Percentiles rank a stretch among this genome's conserved stretches.
These are phyloP conservation scores for Pichia exigua DNA, from an alignment of 805 yeast genomes.

Conservation along the genomic window DNA sequence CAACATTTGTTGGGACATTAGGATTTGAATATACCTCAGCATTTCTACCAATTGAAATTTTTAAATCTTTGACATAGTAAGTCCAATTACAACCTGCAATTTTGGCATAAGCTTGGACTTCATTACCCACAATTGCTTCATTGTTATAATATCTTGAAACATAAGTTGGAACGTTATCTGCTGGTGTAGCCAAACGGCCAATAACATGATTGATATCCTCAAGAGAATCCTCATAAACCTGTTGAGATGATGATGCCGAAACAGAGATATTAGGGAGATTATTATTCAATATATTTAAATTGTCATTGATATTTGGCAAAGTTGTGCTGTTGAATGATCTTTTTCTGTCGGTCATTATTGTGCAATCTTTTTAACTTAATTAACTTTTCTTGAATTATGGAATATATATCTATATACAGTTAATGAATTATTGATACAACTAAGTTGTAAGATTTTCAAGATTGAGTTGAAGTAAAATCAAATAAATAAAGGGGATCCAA, in stretches of 20 bases:
- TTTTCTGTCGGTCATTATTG: background rate
- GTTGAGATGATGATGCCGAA: slow-evolving; percentile 12
- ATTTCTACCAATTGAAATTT: slow-evolving; percentile 79
- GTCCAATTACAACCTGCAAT: slow-evolving; percentile 94
- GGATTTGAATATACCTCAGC: slow-evolving; percentile 33
- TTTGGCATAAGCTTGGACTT: slow-evolving; percentile 97
- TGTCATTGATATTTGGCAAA: background rate
- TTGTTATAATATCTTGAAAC: slow-evolving; percentile 72
- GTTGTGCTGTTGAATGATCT: background rate
- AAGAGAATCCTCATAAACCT: slow-evolving; percentile 41
- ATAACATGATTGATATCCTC: slow-evolving; percentile 72
- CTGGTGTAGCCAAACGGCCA: slow-evolving; percentile 60
- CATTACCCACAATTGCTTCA: slow-evolving; percentile 57
- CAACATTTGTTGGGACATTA: slow-evolving; percentile 14
- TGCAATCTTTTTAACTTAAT: background rate
- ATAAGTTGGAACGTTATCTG: slow-evolving; percentile 51
- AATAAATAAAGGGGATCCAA: no score
- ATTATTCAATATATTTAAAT: background rate
- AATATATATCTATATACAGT: no score
- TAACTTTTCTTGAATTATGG: no score
- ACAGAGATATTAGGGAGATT: background rate
- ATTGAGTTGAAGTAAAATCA: background rate
- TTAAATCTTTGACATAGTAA: slow-evolving; percentile 74
- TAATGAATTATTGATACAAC: background rate
- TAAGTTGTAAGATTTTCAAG: background rate